Conservation (phyloP, 331 rosid species). For the Rhamnella rubrinervis region DNA sequence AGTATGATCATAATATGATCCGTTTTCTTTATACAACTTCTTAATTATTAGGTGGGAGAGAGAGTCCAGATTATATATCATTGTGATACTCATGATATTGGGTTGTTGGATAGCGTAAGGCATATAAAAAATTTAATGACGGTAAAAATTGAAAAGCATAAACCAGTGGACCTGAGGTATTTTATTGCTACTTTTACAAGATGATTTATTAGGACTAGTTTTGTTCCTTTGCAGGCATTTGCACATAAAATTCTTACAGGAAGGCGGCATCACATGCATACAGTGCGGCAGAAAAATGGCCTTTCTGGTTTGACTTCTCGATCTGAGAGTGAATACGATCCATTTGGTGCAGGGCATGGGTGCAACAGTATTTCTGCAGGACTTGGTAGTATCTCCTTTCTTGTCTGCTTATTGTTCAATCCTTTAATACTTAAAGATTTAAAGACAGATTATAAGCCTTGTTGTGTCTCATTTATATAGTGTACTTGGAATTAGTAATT, state of each 20-base stretch:
- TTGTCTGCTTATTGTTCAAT: conserved; percentile 5
- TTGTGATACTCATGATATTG: neutral
- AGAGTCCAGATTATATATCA: conserved; percentile 1
- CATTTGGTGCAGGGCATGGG: conserved; percentile 91
- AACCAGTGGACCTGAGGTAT: neutral
- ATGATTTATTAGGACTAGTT: neutral
- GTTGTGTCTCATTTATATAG: neutral
- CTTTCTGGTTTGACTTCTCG: conserved; percentile 71
- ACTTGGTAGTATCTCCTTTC: conserved; percentile 61
- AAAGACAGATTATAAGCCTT: neutral
- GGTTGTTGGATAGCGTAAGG: conserved; percentile 1
- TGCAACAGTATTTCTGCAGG: conserved; percentile 96
- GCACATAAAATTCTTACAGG: conserved; percentile 91
- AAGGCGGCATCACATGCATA: conserved; percentile 65
- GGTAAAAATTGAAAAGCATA: neutral
- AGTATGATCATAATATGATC: conserved; percentile 46
- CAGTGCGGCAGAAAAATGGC: conserved; percentile 64
- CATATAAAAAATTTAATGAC: neutral
- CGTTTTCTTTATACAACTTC: neutral
- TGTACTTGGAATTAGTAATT: conserved; percentile 5
- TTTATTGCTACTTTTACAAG: neutral
- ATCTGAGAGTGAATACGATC: conserved; percentile 81
- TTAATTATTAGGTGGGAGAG: neutral
- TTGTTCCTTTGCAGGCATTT: conserved; percentile 54
- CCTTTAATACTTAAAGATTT: neutral